Base-by-base conservation (phyloP, 2,329 filamentous ascomycete species). In the Ophiobolus disseminans region DNA sequence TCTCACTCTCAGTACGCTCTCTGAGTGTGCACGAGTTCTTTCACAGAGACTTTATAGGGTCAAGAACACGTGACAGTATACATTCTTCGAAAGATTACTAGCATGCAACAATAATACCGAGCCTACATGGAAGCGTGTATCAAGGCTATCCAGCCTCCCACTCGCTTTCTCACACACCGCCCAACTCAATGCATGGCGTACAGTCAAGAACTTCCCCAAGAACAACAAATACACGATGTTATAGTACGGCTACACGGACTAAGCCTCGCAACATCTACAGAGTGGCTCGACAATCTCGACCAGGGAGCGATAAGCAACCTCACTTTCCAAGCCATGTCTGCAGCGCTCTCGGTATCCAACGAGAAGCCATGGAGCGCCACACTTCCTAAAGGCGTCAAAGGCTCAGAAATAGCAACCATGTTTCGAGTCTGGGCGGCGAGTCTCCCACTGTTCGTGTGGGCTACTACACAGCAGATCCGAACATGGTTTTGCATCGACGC, bases 201-300 rank as follows among this genome's bases (percentile, higher is more conserved):
- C 60, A 5, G 45, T 62, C 6, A 64, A 64, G 42, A 48, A 53
- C 3, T 56, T 64, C 14, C 60, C 60, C 0, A 64, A 64, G 43
- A 50, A 62, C 36, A 53, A 43, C 13, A 42, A 40, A 42, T 62
- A 10, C 62, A 57, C 38, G 58, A 64, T 21, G 40, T 57, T 13
- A 48, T 58, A 1, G 26, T 55, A 11, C 48, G 53, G n/a, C 28
- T 60, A 10, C 60, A 64, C 34, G 52, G 55, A 37, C 45, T 64
- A 5, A 46, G 50, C 11, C 48, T 64, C 1, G 57, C 58, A 8
- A 50, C 41, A 10, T 52, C 57, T 19, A 28, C 48, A 6, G 57
- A 64, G 11, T 62, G 53, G 52, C 45, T 40, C 38, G 30, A 40
- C 5, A 44, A 55, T 3, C 26, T 60, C 9, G 53, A 62, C 26